Percentiles rank a stretch among this genome's conserved stretches.
phyloP scores from a whole-genome alignment of 1,284 basidiomycete species.

The Cystobasidiaceae sp. region DNA sequence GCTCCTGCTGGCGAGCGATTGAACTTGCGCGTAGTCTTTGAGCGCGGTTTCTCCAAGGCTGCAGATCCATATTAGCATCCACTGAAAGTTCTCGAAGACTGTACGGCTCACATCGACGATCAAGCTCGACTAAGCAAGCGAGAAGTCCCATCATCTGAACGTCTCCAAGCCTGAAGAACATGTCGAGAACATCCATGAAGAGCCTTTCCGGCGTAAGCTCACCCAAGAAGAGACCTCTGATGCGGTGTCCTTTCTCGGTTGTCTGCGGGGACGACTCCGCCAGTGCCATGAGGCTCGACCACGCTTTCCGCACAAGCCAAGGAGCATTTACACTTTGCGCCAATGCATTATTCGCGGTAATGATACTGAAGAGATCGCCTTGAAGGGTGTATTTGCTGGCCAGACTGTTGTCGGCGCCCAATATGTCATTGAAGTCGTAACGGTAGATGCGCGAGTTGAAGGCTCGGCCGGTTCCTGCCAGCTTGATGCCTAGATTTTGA shows the following conservation, averaged over 20 bases:
- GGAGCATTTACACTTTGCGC: slow-evolving; percentile 58
- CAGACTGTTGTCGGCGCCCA: slow-evolving; percentile 58
- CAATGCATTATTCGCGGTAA: slow-evolving; percentile 57
- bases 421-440: slow-evolving; percentile 56
- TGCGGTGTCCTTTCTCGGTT: not conserved
- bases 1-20: not conserved
- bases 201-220: slow-evolving; percentile 18
- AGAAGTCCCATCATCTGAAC: slow-evolving; percentile 77
- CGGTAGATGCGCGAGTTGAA: slow-evolving; percentile 57
- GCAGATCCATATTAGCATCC: not conserved
- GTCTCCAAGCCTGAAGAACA: slow-evolving; percentile 56
- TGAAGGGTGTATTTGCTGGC: slow-evolving; percentile 62
- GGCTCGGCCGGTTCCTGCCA: slow-evolving; percentile 59
- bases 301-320: slow-evolving; percentile 34
- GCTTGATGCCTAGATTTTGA: slow-evolving; percentile 63
- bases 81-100: slow-evolving; percentile 1
- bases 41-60: not conserved
- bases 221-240: slow-evolving; percentile 29
- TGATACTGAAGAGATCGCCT: slow-evolving; percentile 56
- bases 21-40: not conserved
- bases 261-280: slow-evolving; percentile 37
- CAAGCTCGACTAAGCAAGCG: slow-evolving; percentile 55
- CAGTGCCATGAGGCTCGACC: not conserved
- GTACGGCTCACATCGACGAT: slow-evolving; percentile 24
- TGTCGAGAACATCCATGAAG: slow-evolving; percentile 44